phyloP scores from a whole-genome alignment of 1,284 basidiomycete genomes.

The Hypsizygus ulmarius region DNA sequence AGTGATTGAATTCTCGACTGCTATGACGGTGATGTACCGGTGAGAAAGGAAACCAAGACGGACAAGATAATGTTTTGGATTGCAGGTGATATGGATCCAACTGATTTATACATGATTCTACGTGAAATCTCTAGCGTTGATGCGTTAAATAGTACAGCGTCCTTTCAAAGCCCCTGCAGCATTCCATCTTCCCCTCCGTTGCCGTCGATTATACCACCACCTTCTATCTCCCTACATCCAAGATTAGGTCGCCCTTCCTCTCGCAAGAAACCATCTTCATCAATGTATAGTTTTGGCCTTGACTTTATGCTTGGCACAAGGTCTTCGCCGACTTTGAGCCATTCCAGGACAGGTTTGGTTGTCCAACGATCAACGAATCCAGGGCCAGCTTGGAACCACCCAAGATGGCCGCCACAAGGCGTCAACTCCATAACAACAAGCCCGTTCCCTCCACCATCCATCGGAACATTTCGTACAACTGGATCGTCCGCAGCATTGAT shows the following conservation, averaged over 20 bases:
- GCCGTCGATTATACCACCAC: constrained; percentile 39
- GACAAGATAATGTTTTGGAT: background rate
- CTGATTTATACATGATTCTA: background rate
- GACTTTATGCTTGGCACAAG: constrained; percentile 36
- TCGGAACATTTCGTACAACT: constrained; percentile 66
- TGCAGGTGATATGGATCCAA: background rate
- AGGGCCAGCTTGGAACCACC: constrained; percentile 78
- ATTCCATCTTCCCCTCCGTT: constrained; percentile 38
- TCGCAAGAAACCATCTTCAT: constrained; percentile 57
- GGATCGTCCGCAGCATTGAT: constrained; percentile 94
- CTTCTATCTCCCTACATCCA: constrained; percentile 45
- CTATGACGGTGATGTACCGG: background rate
- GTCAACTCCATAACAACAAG: constrained; percentile 77
- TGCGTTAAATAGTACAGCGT: too few species aligned
- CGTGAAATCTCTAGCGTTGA: too few species aligned
- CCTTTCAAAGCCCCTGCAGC: constrained; percentile 39
- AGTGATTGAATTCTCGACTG: constrained; percentile 54
- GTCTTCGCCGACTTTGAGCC: constrained; percentile 60
- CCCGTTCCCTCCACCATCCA: constrained; percentile 55
- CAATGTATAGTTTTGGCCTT: constrained; percentile 34
- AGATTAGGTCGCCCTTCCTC: constrained; percentile 51
- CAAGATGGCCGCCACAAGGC: constrained; percentile 85
- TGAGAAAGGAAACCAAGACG: background rate
- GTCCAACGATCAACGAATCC: constrained; percentile 65
- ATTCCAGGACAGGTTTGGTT: constrained; percentile 71